Conservation (phyloP, 1,139 yeast species). For the Kodamaea ohmeri region DNA sequence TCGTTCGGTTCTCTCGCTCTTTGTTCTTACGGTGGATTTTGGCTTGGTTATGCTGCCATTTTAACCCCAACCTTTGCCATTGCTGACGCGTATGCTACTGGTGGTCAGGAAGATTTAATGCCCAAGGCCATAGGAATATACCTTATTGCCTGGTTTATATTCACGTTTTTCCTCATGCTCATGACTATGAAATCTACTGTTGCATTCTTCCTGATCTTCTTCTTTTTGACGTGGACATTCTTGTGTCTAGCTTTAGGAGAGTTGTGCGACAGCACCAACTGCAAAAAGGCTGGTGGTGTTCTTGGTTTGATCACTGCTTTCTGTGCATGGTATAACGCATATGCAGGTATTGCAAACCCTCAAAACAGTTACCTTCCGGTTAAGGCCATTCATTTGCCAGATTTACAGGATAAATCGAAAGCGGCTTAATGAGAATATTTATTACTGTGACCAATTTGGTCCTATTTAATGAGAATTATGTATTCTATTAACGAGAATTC, state of each 20-base stretch:
- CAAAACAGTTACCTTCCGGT: constrained; percentile 67
- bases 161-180: constrained; percentile 64
- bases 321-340: constrained; percentile 86
- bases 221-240: constrained; percentile 64
- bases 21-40: constrained; percentile 72
- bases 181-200: constrained; percentile 78
- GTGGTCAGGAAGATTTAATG: constrained; percentile 14
- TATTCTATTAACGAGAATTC: no score
- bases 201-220: constrained; percentile 68
- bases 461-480: neutral
- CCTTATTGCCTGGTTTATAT: constrained; percentile 75
- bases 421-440: constrained; percentile 1
- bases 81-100: constrained; percentile 6
- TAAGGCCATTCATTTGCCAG: constrained; percentile 48
- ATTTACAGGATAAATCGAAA: constrained; percentile 27
- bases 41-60: constrained; percentile 65
- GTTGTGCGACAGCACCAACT: constrained; percentile 28
- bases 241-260: constrained; percentile 64
- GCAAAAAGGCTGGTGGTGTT: constrained; percentile 73
- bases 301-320: constrained; percentile 78
- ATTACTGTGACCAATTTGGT: neutral
- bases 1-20: constrained; percentile 66
- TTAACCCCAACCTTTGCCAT: constrained; percentile 52
- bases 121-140: constrained; percentile 65
- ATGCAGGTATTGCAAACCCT: constrained; percentile 79